Evolutionary conservation across 2,329 filamentous ascomycete species (phyloP).

Genomic region (Cytospora leucostoma): DNA sequence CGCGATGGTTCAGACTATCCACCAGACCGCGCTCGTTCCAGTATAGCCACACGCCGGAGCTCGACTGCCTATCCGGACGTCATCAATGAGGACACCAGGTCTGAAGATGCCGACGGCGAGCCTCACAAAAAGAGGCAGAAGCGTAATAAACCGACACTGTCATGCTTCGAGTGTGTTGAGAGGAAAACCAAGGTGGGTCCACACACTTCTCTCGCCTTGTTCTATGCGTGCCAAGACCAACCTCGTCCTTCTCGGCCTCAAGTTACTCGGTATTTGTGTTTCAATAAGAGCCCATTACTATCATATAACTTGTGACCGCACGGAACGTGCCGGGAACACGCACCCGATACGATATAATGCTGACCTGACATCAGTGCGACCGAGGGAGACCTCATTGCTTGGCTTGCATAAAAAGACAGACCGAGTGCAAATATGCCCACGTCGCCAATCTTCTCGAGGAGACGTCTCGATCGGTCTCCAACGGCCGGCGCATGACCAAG

Average conservation of each 20-base stretch:
- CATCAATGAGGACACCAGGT: slow-evolving; percentile 27
- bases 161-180: slow-evolving; percentile 78
- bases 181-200: slow-evolving; percentile 73
- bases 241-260: background rate
- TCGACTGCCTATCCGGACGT: slow-evolving; percentile 18
- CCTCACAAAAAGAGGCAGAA: slow-evolving; percentile 73
- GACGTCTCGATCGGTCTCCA: slow-evolving; percentile 55
- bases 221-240: background rate
- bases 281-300: background rate
- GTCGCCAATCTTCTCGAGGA: slow-evolving; percentile 78
- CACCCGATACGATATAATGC: background rate
- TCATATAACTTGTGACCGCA: background rate
- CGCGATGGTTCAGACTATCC: slow-evolving; percentile 13
- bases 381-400: slow-evolving; percentile 69
- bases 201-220: background rate
- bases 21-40: slow-evolving; percentile 16
- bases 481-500: slow-evolving; percentile 58
- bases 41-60: slow-evolving; percentile 17
- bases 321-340: background rate
- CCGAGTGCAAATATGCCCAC: slow-evolving; percentile 72
- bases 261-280: background rate
- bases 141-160: slow-evolving; percentile 80
- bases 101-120: slow-evolving; percentile 34
- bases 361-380: slow-evolving; percentile 60
- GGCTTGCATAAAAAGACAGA: slow-evolving; percentile 74